Base-by-base conservation (phyloP, 805 yeast species). In the Osmozyma mogii region DNA sequence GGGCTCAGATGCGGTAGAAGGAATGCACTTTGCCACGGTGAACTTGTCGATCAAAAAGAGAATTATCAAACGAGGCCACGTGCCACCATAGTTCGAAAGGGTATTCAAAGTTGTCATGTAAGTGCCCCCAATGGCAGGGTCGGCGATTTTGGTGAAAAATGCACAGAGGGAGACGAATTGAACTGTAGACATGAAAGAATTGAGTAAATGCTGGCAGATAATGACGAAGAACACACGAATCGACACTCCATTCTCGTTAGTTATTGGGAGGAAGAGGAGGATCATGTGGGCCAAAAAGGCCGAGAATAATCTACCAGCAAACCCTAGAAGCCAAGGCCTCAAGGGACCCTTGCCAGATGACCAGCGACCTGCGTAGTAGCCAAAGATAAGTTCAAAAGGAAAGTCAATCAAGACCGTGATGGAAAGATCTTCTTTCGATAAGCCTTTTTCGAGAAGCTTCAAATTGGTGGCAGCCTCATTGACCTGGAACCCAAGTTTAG, bases 101-200 rank as follows among this genome's bases (percentile, higher is more conserved):
- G 98, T 92, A 55, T 92, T 92, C 35, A 92, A 64, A 1, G 95
- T 78, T 0, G 98, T 92, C 97, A 92, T 89, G 54, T 92, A 92
- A 0, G 98, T 92, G 2, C 98, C 98, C 11, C 98, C 98, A 45
- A 92, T 84, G 12, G 77, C 58, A 0, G 98, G 97, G 51, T 92
- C 98, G 2, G 98, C 95, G 31, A 92, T 83, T 44, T 79, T 77
- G 3, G 96, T 89, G 57, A 89, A 96, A 66, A 92, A 92, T 0
- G 97, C 94, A 49, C 87, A 81, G 24, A 92, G 75, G 1, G 94
- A 82, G 12, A 92, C 97, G 59, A 92, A 89, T 56, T 89, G 97
- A 33, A 92, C 78, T 0, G 98, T 92, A 5, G 87, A 71, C 94
- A 89, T 84, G 56, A 92, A 88, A 7, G 94, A 82, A 11, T 94